Evolutionary conservation across 352 stramenopile genomes (phyloP).

Genomic region (Blastocystis sp.): DNA sequence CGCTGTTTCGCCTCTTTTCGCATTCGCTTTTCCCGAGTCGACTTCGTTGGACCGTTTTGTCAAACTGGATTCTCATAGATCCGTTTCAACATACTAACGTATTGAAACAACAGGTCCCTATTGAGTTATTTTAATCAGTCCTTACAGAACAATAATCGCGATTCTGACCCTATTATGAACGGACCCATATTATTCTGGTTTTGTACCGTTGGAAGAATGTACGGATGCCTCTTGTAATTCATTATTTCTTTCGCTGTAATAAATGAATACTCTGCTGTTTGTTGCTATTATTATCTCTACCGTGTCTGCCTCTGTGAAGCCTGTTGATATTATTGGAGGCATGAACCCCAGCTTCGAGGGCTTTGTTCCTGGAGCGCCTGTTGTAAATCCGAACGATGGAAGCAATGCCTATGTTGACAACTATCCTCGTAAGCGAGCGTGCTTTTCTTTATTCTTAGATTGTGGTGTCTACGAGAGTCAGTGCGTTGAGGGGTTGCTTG

Average conservation of each 20-base stretch:
- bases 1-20: too few species aligned
- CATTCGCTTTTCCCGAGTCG: too few species aligned
- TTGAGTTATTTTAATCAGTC: too few species aligned
- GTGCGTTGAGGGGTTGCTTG: background rate
- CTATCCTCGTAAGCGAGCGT: background rate
- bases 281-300: background rate
- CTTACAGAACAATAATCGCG: too few species aligned
- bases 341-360: constrained; percentile 15
- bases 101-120: too few species aligned
- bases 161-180: too few species aligned
- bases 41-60: too few species aligned
- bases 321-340: background rate
- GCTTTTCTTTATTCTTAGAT: background rate
- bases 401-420: background rate
- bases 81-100: too few species aligned
- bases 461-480: constrained; percentile 49
- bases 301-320: background rate
- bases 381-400: background rate
- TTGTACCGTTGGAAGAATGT: too few species aligned
- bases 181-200: too few species aligned
- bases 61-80: too few species aligned
- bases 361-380: background rate
- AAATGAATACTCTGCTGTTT: background rate
- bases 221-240: too few species aligned
- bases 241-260: background rate